A percentile compares a stretch with the other conserved stretches of the same genome.
phyloP scores from a whole-genome alignment of 1,139 yeast genomes.

The Barnettozyma hawaiiensis region DNA sequence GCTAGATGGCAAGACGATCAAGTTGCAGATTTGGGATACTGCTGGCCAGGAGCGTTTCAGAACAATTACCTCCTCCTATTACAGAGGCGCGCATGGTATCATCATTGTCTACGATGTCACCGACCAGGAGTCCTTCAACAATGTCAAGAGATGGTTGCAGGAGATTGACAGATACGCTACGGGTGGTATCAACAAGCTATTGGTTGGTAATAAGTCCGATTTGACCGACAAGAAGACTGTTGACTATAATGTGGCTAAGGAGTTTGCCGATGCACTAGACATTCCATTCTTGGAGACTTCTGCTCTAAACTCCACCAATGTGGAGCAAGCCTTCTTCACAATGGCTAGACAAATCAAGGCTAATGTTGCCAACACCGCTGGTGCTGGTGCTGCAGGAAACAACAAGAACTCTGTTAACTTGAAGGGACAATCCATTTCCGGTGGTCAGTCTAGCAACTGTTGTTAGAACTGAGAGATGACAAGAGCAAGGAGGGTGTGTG shows the following conservation, averaged over 20 bases:
- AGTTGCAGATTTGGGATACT: conserved; percentile 98
- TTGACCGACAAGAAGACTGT: conserved; percentile 91
- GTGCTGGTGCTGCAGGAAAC: conserved; percentile 31
- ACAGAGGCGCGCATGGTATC: conserved; percentile 98
- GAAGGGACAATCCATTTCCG: conserved; percentile 81
- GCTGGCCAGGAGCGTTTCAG: conserved; percentile 99
- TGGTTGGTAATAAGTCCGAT: conserved; percentile 97
- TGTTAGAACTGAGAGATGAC: conserved; percentile 37
- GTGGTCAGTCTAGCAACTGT: conserved; percentile 65
- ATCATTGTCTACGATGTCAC: conserved; percentile 97
- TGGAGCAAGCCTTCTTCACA: conserved; percentile 96
- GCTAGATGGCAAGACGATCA: conserved; percentile 93
- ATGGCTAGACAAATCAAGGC: conserved; percentile 99
- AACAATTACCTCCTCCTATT: conserved; percentile 95
- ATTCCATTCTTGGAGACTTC: conserved; percentile 96
- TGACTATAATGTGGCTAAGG: conserved; percentile 94
- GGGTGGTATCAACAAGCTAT: conserved; percentile 91
- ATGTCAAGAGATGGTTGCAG: conserved; percentile 97
- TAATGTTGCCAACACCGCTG: conserved; percentile 72
- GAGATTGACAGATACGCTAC: conserved; percentile 98
- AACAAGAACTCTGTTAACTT: conserved; percentile 62
- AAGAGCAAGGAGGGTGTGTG: too few relatives aligned
- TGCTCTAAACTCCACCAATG: conserved; percentile 92
- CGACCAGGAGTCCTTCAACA: conserved; percentile 94
- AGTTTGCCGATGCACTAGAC: conserved; percentile 93